Conservation (phyloP, 345 rosid genomes). For the Arabis alpina region DNA sequence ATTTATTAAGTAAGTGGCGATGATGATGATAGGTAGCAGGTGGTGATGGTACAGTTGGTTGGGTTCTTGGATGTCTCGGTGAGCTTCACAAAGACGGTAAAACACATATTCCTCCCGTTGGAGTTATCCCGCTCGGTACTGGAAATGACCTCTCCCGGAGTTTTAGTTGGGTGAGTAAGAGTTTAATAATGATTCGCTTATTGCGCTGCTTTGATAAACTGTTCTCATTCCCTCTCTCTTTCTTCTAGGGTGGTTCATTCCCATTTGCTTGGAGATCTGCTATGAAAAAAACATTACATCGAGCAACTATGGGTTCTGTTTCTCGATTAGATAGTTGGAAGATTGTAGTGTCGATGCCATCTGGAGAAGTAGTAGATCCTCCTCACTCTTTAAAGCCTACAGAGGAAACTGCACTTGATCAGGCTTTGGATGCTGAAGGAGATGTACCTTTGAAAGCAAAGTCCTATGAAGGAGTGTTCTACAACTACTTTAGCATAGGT, state of each 20-base stretch:
- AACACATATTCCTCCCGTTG: constrained; percentile 84
- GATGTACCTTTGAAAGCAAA: constrained; percentile 59
- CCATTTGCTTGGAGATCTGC: constrained; percentile 98
- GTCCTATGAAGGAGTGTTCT: constrained; percentile 84
- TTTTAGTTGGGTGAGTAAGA: constrained; percentile 91
- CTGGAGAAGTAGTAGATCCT: constrained; percentile 67
- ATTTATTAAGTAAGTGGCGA: neutral
- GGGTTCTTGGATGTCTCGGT: constrained; percentile 90
- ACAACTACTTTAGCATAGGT: constrained; percentile 98
- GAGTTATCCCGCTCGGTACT: constrained; percentile 91
- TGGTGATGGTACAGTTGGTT: constrained; percentile 98
- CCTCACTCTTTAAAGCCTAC: constrained; percentile 77
- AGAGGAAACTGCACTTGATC: constrained; percentile 67
- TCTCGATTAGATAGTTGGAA: constrained; percentile 90
- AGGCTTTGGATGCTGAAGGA: constrained; percentile 65
- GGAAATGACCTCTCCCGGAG: constrained; percentile 95
- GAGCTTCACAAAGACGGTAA: constrained; percentile 61
- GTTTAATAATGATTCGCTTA: constrained; percentile 8
- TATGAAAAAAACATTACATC: constrained; percentile 68
- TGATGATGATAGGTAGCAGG: constrained; percentile 85
- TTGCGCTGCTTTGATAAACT: neutral
- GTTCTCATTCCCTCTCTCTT: constrained; percentile 22
- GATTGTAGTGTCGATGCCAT: constrained; percentile 68
- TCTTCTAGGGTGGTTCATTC: constrained; percentile 88
- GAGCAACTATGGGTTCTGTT: constrained; percentile 60